Evolutionary conservation across 2,329 filamentous ascomycete species (phyloP).

Genomic region (Cordyceps militaris): DNA sequence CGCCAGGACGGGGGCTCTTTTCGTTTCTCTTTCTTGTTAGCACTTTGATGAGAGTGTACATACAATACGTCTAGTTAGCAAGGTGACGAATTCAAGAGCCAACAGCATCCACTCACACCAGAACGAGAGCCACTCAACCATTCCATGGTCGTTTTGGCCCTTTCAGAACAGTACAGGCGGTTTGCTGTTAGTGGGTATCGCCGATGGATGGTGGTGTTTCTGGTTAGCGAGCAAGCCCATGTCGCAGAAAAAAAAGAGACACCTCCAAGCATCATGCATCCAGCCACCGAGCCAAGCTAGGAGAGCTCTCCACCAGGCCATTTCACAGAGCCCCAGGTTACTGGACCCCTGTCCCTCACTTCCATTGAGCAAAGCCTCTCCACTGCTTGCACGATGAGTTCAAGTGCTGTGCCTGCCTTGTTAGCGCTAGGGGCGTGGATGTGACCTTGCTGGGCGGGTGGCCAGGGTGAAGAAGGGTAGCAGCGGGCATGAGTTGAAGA

Average conservation of each 20-base stretch:
- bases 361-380: neutral
- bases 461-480: neutral
- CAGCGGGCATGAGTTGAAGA: neutral
- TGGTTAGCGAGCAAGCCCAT: neutral
- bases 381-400: neutral
- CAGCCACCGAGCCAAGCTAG: neutral
- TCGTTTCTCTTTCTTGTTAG: neutral
- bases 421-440: neutral
- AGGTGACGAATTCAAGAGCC: neutral
- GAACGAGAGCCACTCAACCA: neutral
- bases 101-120: conserved; percentile 2
- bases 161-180: neutral
- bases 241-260: neutral
- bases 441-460: neutral
- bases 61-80: no score
- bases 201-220: neutral
- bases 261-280: neutral
- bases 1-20: neutral
- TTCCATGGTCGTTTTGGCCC: neutral
- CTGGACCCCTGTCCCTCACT: neutral
- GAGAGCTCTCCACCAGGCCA: neutral
- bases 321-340: neutral
- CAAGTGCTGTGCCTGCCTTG: neutral
- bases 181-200: neutral
- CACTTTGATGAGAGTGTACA: neutral